Evolutionary conservation across 345 rosid genomes (phyloP), one percentile per base, ranked within the genome.

Genomic region (Arabis hirsuta): DNA sequence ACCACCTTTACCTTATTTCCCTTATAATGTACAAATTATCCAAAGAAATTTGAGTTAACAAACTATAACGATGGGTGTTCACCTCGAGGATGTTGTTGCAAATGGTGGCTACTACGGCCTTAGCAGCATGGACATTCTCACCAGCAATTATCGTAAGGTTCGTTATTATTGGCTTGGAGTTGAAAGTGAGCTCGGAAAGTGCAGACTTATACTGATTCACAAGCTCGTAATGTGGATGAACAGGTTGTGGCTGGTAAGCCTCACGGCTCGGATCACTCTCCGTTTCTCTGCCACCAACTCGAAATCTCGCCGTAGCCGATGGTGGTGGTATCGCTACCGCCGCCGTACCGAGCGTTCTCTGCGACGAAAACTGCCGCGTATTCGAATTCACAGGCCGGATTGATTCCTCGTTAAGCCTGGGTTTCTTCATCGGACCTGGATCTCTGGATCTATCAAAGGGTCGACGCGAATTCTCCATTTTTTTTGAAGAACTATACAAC

Each of bases 131-230:
- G 26, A 82, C 78, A 86, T 87, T 96, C 79, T 96, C 98, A 32
- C 98, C 99, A 1, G 98, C 99, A 34, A 96, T 96, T 69, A 96
- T 92, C 2, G 97, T 96, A 79, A 96, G 84, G 70, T 90, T 96
- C 43, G 99, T 92, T 20, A 96, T 96, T 45, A 96, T 96, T 19
- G 98, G 99, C 78, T 96, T 96, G 7, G 99, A 96, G 79, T 96
- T 96, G 78, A 96, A 88, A 11, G 97, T 92, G 67, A 96, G 90
- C 88, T 96, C 99, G 2, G 97, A 81, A 0, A 96, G 71, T 7
- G 99, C 99, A 4, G 90, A 81, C 82, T 82, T 86, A 79, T 92
- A 96, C 85, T 90, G 96, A 55, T 82, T 89, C 78, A 96, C 87
- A 12, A 96, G 90, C 90, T 96, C 99, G 77, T 82, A 85, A 71